Evolutionary conservation across 116 monocot genomes (phyloP).

Genomic region (Trichopus zeylanicus): DNA sequence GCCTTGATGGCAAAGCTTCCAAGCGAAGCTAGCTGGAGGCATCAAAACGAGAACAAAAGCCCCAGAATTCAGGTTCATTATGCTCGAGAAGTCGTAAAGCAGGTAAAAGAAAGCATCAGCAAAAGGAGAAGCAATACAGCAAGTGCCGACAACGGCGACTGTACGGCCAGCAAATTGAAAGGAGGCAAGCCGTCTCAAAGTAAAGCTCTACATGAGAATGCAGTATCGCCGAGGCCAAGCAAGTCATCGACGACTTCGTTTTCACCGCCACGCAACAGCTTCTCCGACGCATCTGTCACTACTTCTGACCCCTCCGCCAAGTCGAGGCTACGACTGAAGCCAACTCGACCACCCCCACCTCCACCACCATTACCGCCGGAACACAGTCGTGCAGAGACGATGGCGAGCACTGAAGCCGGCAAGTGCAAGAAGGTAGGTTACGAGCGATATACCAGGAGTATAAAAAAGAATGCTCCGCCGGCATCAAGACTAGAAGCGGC

Average conservation of each 20-base stretch:
- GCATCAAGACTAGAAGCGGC: not conserved
- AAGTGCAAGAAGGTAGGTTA: slow-evolving; percentile 25
- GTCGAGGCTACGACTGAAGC: not conserved
- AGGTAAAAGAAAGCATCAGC: slow-evolving; percentile 25
- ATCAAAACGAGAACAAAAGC: slow-evolving; percentile 19
- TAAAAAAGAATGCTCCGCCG: slow-evolving; percentile 50
- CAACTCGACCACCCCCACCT: not conserved
- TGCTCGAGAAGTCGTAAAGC: slow-evolving; percentile 38
- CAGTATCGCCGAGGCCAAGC: not conserved
- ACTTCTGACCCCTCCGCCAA: not conserved
- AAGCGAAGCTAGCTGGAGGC: slow-evolving; percentile 1
- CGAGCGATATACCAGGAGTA: slow-evolving; percentile 53
- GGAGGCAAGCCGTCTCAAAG: not conserved
- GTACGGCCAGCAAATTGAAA: slow-evolving; percentile 3
- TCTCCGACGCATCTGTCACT: not conserved
- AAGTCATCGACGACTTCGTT: slow-evolving; percentile 5
- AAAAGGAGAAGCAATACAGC: slow-evolving; percentile 10
- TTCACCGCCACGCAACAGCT: not conserved
- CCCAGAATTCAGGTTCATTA: slow-evolving; percentile 10
- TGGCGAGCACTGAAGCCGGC: not conserved
- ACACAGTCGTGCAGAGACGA: not conserved
- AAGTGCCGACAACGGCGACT: not conserved
- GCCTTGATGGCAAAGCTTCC: not conserved
- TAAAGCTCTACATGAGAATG: too few relatives aligned
- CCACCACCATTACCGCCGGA: not conserved